Conservation (phyloP, 139 green algal genomes). For the Chlamydomonas eustigma region DNA sequence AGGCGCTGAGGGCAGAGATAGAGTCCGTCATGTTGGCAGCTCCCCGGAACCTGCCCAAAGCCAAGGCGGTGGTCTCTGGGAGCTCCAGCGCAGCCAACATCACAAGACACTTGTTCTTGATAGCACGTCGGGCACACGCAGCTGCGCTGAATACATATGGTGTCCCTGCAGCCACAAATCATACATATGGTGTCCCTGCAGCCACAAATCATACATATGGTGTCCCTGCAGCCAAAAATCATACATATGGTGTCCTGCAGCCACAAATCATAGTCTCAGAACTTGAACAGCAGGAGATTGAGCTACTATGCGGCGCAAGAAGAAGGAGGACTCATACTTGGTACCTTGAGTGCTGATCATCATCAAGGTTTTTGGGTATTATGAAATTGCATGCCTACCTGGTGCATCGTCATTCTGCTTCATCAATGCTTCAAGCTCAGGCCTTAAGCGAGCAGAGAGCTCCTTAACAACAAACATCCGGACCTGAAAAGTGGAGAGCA, state of each 20-base stretch:
- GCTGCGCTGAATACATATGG: constrained; percentile 46
- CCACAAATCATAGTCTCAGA: too few species aligned
- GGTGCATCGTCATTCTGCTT: constrained; percentile 53
- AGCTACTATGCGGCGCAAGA: too few species aligned
- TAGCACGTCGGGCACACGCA: constrained; percentile 56
- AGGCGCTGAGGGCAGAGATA: constrained; percentile 71
- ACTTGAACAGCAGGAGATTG: too few species aligned
- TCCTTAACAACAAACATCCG: constrained; percentile 62
- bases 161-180: constrained; percentile 25
- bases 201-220: too few species aligned
- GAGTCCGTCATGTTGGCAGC: constrained; percentile 98
- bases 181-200: too few species aligned
- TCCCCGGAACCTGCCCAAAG: constrained; percentile 51
- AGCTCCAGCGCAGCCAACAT: constrained; percentile 73
- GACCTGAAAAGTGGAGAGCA: background rate
- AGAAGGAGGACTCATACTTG: too few species aligned
- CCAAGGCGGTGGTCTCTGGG: constrained; percentile 46
- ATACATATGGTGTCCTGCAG: too few species aligned
- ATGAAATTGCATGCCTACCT: too few species aligned
- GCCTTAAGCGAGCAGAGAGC: constrained; percentile 65
- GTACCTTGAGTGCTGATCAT: too few species aligned
- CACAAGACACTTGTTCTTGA: constrained; percentile 81
- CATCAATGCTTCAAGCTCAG: constrained; percentile 66
- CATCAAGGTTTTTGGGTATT: too few species aligned
- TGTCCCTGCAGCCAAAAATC: too few species aligned